These are phyloP conservation scores for Colletotrichum sp. DNA, from an alignment of 2,329 filamentous ascomycete species.

Conservation along the genomic window DNA sequence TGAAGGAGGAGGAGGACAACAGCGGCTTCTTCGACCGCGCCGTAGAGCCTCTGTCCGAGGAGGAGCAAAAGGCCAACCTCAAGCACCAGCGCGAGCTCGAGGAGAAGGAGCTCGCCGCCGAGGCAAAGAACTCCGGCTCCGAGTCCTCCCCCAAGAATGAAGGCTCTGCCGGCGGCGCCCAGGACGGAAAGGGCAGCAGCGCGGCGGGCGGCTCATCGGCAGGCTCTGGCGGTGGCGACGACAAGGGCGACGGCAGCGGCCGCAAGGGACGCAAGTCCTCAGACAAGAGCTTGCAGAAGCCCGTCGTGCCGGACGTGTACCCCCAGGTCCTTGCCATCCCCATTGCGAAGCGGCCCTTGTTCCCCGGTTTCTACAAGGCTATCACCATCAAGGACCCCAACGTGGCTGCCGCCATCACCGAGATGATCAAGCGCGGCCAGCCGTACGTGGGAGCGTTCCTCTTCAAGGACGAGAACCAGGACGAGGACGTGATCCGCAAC, in stretches of 20 bases:
- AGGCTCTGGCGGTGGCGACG: slow-evolving; percentile 48
- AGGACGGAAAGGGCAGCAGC: slow-evolving; percentile 62
- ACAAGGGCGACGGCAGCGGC: slow-evolving; percentile 58
- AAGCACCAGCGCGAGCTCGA: slow-evolving; percentile 50
- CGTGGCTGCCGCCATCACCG: slow-evolving; percentile 89
- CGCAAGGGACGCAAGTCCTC: slow-evolving; percentile 74
- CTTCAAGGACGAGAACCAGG: slow-evolving; percentile 94
- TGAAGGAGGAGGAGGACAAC: slow-evolving; percentile 44
- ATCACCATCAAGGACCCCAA: slow-evolving; percentile 95
- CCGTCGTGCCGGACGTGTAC: slow-evolving; percentile 91
- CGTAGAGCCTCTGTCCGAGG: slow-evolving; percentile 56
- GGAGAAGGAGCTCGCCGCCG: slow-evolving; percentile 53
- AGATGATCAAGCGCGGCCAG: slow-evolving; percentile 96
- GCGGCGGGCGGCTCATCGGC: slow-evolving; percentile 60
- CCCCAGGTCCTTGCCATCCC: slow-evolving; percentile 98
- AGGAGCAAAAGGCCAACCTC: slow-evolving; percentile 57
- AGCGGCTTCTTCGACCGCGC: slow-evolving; percentile 56
- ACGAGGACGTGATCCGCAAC: slow-evolving; percentile 91
- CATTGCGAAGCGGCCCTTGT: slow-evolving; percentile 90
- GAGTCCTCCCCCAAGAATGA: slow-evolving; percentile 51
- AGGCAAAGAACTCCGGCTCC: slow-evolving; percentile 46
- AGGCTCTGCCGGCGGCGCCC: slow-evolving; percentile 32
- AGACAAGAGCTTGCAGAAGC: slow-evolving; percentile 83
- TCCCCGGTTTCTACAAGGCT: slow-evolving; percentile 98
- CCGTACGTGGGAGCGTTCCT: slow-evolving; percentile 97